Conservation (phyloP, 1,284 basidiomycete species). For the Spongispora temasekensis region DNA sequence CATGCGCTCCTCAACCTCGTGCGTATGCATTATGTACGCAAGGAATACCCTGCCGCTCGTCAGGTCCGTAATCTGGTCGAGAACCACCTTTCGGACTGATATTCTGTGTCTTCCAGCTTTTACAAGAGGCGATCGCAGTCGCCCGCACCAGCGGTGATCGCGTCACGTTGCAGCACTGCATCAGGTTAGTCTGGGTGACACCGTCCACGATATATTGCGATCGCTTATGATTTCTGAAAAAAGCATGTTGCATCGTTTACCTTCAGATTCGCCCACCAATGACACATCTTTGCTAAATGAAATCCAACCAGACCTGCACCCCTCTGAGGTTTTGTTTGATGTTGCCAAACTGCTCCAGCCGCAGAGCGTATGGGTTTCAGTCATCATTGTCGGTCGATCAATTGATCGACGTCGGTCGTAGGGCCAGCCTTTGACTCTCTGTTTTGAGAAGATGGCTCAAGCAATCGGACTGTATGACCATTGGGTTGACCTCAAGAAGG, state of each 20-base stretch:
- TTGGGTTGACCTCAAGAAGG: conserved; percentile 60
- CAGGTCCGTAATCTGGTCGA: conserved; percentile 46
- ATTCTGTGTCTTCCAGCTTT: conserved; percentile 47
- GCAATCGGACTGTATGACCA: conserved; percentile 70
- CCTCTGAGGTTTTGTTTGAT: conserved; percentile 74
- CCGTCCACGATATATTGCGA: conserved; percentile 7
- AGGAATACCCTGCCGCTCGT: conserved; percentile 65
- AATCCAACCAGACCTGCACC: conserved; percentile 75
- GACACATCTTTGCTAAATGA: conserved; percentile 62
- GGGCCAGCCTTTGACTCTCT: conserved; percentile 71
- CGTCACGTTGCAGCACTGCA: conserved; percentile 73
- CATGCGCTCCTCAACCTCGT: conserved; percentile 77
- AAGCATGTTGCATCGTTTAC: conserved; percentile 71
- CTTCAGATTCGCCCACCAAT: conserved; percentile 39
- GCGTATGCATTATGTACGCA: conserved; percentile 70
- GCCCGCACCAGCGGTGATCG: conserved; percentile 72
- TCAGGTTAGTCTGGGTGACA: conserved; percentile 67
- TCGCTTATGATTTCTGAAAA: conserved; percentile 13
- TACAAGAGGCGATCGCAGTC: conserved; percentile 73
- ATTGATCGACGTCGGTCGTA: conserved; percentile 34
- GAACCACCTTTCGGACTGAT: conserved; percentile 2
- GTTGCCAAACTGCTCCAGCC: conserved; percentile 36
- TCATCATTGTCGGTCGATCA: neutral
- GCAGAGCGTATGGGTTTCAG: conserved; percentile 28
- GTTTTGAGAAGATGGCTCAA: conserved; percentile 68